Conservation (phyloP, 2,329 filamentous ascomycete genomes). For the Verticillium alfalfae region DNA sequence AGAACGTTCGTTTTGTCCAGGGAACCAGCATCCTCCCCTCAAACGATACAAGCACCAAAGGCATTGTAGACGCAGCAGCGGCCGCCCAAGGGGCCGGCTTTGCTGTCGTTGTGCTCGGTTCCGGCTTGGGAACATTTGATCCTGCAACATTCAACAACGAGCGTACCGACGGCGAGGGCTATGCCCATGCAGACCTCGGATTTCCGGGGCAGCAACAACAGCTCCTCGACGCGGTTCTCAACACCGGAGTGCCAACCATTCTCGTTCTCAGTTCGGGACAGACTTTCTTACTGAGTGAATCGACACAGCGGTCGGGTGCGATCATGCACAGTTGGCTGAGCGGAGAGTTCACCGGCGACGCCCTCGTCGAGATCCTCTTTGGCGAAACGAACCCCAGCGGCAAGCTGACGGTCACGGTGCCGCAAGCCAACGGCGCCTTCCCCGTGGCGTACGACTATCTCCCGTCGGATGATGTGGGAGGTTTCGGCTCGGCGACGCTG, state of each 20-base stretch:
- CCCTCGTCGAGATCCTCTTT: slow-evolving; percentile 57
- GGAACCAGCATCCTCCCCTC: slow-evolving; percentile 10
- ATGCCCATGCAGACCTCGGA: slow-evolving; percentile 21
- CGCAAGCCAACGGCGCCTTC: slow-evolving; percentile 32
- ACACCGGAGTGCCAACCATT: slow-evolving; percentile 21
- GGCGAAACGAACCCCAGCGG: slow-evolving; percentile 52
- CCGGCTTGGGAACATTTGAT: slow-evolving; percentile 17
- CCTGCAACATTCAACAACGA: slow-evolving; percentile 15
- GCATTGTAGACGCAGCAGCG: slow-evolving; percentile 14
- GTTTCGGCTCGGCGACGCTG: slow-evolving; percentile 50
- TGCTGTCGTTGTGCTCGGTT: slow-evolving; percentile 23
- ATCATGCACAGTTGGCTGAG: slow-evolving; percentile 59
- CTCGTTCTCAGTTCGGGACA: slow-evolving; percentile 23
- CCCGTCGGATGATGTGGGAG: slow-evolving; percentile 51
- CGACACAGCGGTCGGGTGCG: slow-evolving; percentile 36
- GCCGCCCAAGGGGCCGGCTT: slow-evolving; percentile 20
- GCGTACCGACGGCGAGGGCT: slow-evolving; percentile 27
- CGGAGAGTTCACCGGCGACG: slow-evolving; percentile 59
- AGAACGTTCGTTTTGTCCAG: slow-evolving; percentile 14
- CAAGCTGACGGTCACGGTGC: slow-evolving; percentile 38
- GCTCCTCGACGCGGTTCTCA: slow-evolving; percentile 24
- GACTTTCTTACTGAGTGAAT: slow-evolving; percentile 20
- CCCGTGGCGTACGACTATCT: slow-evolving; percentile 67
- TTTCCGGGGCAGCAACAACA: slow-evolving; percentile 25
- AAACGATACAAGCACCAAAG: slow-evolving; percentile 10